These are phyloP conservation scores for Dicorynia guianensis DNA, from an alignment of 306 rosid species.

Conservation along the genomic window DNA sequence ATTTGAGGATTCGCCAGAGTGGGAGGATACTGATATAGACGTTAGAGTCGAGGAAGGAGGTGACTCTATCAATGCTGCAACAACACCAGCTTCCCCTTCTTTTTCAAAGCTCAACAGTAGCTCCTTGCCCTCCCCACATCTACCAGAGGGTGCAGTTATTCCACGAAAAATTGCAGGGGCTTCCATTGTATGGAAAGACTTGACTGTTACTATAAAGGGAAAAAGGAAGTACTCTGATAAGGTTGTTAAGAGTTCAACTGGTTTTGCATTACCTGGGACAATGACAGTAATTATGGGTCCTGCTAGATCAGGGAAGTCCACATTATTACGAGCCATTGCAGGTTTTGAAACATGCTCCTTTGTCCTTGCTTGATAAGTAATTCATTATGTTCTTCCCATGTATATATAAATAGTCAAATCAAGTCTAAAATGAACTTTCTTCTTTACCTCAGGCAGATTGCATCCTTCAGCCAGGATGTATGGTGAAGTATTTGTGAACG, in stretches of 20 bases:
- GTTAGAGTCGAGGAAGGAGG: conserved; percentile 87
- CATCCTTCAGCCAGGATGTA: conserved; percentile 81
- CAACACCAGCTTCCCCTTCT: conserved; percentile 89
- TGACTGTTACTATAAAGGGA: conserved; percentile 90
- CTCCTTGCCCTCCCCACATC: conserved; percentile 85
- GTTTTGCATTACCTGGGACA: conserved; percentile 96
- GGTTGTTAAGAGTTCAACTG: conserved; percentile 94
- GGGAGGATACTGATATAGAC: conserved; percentile 90
- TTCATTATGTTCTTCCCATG: conserved; percentile 24
- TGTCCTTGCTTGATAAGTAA: conserved; percentile 32
- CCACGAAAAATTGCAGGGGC: conserved; percentile 85
- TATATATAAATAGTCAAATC: conserved; percentile 46
- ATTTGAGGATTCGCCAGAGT: conserved; percentile 97
- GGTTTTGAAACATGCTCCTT: conserved; percentile 57
- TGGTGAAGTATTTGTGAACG: conserved; percentile 94
- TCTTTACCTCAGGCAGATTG: conserved; percentile 74
- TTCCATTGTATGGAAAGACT: conserved; percentile 92
- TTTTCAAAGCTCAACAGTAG: conserved; percentile 91
- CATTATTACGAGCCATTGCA: conserved; percentile 87
- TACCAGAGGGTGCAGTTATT: conserved; percentile 71
- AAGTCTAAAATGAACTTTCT: conserved; percentile 44
- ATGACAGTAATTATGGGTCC: conserved; percentile 99
- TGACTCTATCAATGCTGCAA: conserved; percentile 78
- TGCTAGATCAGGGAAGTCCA: conserved; percentile 93
- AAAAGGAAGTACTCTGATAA: conserved; percentile 94